phyloP scores from a whole-genome alignment of 192 early-diverging fungal genomes.

The Lunasporangiospora selenospora region DNA sequence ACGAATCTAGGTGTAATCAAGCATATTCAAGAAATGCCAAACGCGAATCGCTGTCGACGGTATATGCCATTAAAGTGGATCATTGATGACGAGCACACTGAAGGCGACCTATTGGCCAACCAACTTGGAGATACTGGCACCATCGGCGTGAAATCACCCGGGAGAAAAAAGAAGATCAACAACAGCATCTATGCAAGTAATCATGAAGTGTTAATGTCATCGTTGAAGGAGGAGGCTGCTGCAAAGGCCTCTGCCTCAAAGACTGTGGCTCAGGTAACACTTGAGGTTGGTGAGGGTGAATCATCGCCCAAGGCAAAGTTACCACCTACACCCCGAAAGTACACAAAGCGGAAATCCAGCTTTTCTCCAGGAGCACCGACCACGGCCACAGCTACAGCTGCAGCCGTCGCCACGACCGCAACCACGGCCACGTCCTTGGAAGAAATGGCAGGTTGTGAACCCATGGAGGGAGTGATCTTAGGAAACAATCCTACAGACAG shows the following conservation, averaged over 20 bases:
- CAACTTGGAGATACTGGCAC: background rate
- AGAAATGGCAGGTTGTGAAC: background rate
- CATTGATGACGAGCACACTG: constrained; percentile 26
- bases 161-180: constrained; percentile 42
- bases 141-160: constrained; percentile 20
- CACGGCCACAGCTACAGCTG: background rate
- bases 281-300: no score
- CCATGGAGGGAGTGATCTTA: constrained; percentile 25
- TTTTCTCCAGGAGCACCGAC: background rate
- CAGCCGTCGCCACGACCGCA: no score
- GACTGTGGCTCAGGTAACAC: no score
- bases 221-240: constrained; percentile 13
- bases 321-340: constrained; percentile 24
- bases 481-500: no score
- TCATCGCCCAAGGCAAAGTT: background rate
- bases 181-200: constrained; percentile 46
- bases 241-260: background rate
- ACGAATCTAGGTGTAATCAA: constrained; percentile 74
- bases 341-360: constrained; percentile 26
- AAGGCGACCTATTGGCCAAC: constrained; percentile 1
- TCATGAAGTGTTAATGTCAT: constrained; percentile 23
- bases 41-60: constrained; percentile 40
- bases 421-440: background rate
- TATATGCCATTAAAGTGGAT: constrained; percentile 50
- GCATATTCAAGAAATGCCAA: constrained; percentile 68